phyloP scores from a whole-genome alignment of 1,139 yeast species.

The Geotrichum aggregatum region DNA sequence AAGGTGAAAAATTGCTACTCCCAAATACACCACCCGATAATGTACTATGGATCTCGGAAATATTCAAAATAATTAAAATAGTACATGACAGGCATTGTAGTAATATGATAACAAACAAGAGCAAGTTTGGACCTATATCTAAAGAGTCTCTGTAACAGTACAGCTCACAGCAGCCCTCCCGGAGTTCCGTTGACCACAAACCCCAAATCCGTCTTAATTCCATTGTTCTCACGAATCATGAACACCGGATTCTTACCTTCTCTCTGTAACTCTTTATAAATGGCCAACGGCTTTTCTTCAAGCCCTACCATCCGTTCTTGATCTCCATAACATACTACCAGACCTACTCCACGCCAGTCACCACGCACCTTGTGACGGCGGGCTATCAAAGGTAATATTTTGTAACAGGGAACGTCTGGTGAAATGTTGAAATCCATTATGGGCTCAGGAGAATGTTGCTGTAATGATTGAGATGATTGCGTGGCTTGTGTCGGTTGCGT shows the following conservation, averaged over 20 bases:
- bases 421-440: slow-evolving; percentile 21
- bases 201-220: slow-evolving; percentile 29
- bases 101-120: no score
- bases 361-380: slow-evolving; percentile 74
- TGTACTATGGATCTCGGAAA: no score
- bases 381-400: slow-evolving; percentile 85
- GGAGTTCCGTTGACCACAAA: slow-evolving; percentile 37
- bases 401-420: slow-evolving; percentile 80
- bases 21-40: no score
- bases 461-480: not conserved
- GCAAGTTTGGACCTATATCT: no score
- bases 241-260: slow-evolving; percentile 88
- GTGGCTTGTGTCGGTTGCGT: no score
- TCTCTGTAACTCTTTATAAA: slow-evolving; percentile 84
- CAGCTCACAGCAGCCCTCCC: slow-evolving; percentile 35
- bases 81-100: no score
- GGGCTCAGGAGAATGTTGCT: slow-evolving; percentile 15
- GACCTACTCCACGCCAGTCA: slow-evolving; percentile 86
- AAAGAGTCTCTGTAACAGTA: no score
- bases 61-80: no score
- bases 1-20: no score
- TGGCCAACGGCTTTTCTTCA: slow-evolving; percentile 82
- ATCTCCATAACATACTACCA: slow-evolving; percentile 90
- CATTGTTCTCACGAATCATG: slow-evolving; percentile 82
- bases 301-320: slow-evolving; percentile 78